A percentile compares a stretch with the other conserved stretches of the same genome.
Conservation (phyloP, 257 asterid species). For the Solanum virginianum region DNA sequence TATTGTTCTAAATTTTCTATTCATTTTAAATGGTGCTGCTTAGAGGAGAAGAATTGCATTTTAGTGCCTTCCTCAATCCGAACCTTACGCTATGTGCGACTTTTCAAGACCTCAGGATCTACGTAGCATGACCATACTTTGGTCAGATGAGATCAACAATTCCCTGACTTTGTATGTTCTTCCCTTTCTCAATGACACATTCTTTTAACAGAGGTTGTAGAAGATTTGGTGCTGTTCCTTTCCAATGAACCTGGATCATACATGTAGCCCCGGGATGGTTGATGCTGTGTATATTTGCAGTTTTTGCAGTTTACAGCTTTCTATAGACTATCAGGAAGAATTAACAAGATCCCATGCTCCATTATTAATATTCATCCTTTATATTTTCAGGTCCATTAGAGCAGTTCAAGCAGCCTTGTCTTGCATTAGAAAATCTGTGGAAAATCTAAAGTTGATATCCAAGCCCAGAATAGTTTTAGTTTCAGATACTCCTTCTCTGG, state of each 20-base stretch:
- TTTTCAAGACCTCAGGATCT: not conserved
- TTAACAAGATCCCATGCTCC: not conserved
- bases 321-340: not conserved
- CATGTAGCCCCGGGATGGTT: not conserved
- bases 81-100: not conserved
- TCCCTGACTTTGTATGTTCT: too few relatives aligned
- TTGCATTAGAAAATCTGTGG: constrained; percentile 44
- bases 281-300: not conserved
- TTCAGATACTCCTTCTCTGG: constrained; percentile 73
- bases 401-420: constrained; percentile 64
- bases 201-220: not conserved
- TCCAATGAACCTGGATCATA: not conserved
- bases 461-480: constrained; percentile 70
- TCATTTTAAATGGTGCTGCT: not conserved
- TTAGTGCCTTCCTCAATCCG: not conserved
- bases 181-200: not conserved
- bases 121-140: not conserved
- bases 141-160: not conserved
- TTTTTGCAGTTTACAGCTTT: not conserved
- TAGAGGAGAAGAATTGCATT: not conserved
- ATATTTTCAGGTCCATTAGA: constrained; percentile 52
- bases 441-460: constrained; percentile 17
- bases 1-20: not conserved
- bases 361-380: not conserved
- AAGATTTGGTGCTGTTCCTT: not conserved